These are phyloP conservation scores for Colletotrichum eremochloae DNA, from an alignment of 2,329 filamentous ascomycete species.

Conservation along the genomic window DNA sequence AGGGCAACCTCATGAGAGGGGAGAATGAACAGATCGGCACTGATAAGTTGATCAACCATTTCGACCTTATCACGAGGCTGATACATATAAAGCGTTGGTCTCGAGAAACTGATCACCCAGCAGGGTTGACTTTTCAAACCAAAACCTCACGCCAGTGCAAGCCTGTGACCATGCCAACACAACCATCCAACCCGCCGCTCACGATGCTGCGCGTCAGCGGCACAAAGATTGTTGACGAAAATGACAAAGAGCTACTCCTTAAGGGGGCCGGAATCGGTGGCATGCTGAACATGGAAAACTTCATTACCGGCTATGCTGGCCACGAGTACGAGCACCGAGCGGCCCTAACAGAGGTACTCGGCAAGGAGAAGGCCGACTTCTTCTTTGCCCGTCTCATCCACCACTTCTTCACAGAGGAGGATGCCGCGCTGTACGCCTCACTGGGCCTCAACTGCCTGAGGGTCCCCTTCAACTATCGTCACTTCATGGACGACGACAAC, in stretches of 20 bases:
- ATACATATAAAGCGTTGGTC: conserved; percentile 28
- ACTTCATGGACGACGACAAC: conserved; percentile 66
- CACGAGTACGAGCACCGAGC: conserved; percentile 70
- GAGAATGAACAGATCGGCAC: not conserved
- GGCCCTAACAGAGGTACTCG: conserved; percentile 66
- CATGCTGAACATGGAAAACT: conserved; percentile 68
- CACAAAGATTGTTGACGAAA: conserved; percentile 57
- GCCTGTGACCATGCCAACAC: conserved; percentile 3
- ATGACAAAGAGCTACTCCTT: conserved; percentile 61
- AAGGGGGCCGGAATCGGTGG: conserved; percentile 51
- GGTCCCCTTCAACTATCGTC: conserved; percentile 72
- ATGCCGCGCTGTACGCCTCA: conserved; percentile 69
- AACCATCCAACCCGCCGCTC: conserved; percentile 42
- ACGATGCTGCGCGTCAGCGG: conserved; percentile 50
- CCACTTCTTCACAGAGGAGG: conserved; percentile 70
- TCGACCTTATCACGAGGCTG: not conserved
- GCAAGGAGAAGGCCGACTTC: conserved; percentile 68
- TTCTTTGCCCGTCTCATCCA: conserved; percentile 70
- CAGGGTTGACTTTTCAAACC: not conserved
- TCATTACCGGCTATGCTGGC: conserved; percentile 73
- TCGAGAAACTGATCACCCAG: not conserved
- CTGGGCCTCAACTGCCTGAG: conserved; percentile 70
- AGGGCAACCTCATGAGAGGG: not conserved
- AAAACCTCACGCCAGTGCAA: not conserved
- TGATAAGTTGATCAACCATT: not conserved